phyloP scores from a whole-genome alignment of 2,329 filamentous ascomycete species.

The Beauveria asiatica region DNA sequence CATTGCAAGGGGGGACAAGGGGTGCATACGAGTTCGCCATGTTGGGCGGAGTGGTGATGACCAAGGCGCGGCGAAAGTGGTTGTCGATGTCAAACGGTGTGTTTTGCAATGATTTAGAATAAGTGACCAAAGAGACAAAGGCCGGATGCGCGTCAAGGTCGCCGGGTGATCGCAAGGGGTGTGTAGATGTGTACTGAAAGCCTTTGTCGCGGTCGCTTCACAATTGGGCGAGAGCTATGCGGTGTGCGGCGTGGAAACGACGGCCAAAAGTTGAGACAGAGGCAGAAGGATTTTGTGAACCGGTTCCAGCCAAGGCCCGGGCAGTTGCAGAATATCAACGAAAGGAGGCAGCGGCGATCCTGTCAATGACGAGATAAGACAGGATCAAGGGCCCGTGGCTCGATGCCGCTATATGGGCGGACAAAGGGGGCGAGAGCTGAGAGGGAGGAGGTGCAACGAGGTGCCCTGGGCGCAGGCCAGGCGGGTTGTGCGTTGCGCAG shows the following conservation, averaged over 20 bases:
- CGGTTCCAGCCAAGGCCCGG: neutral
- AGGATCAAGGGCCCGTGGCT: neutral
- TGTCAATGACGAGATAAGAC: constrained; percentile 3
- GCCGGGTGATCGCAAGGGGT: neutral
- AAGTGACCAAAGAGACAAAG: neutral
- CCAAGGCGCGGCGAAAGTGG: neutral
- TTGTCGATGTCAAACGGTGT: no score
- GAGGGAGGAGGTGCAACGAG: neutral
- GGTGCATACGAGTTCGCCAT: constrained; percentile 11
- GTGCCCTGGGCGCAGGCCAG: neutral
- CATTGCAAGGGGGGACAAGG: neutral
- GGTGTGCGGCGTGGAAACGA: neutral
- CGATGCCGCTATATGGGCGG: neutral
- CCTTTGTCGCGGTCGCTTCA: constrained; percentile 12
- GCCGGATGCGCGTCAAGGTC: neutral
- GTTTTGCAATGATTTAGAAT: neutral
- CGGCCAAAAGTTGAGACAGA: neutral
- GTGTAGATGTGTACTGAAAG: neutral
- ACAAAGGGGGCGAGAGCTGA: neutral
- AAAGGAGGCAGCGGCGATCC: neutral
- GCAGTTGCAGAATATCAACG: neutral
- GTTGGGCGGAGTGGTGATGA: neutral
- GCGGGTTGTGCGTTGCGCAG: neutral
- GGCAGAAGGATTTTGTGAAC: neutral
- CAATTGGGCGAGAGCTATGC: neutral